Percentiles rank a stretch among this genome's conserved stretches.
phyloP scores from a whole-genome alignment of 768 basidiomycete species.

The Chalciporus pseudorubinellus region DNA sequence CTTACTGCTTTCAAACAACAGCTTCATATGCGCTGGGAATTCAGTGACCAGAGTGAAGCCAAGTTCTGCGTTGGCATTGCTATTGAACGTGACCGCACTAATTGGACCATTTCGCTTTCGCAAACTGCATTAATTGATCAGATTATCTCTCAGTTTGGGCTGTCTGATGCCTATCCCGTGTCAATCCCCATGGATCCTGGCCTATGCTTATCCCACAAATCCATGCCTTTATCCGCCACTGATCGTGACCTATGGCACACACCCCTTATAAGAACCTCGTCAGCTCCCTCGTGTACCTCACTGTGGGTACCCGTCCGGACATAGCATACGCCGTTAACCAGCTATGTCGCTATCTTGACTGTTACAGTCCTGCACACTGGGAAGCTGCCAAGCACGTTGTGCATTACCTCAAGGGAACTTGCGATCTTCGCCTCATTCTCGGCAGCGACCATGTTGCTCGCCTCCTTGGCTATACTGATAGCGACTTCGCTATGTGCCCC shows the following conservation, averaged over 20 bases:
- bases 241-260: too few relatives aligned
- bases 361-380: conserved; percentile 7
- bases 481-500: conserved; percentile 26
- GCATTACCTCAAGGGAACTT: conserved; percentile 7
- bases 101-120: not conserved
- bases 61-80: conserved; percentile 37
- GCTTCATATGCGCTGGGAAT: conserved; percentile 27
- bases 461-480: conserved; percentile 24
- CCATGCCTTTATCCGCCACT: too few relatives aligned
- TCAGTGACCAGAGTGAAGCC: conserved; percentile 34
- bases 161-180: too few relatives aligned
- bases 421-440: not conserved
- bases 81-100: conserved; percentile 27
- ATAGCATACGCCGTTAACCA: conserved; percentile 2
- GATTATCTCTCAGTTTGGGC: conserved; percentile 2
- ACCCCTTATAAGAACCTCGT: conserved; percentile 13
- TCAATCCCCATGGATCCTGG: too few relatives aligned
- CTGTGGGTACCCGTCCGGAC: conserved; percentile 9
- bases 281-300: conserved; percentile 25
- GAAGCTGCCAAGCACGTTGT: conserved; percentile 17
- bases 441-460: conserved; percentile 5
- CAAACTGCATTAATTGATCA: conserved; percentile 2
- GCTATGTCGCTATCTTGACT: conserved; percentile 11
- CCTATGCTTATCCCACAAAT: too few relatives aligned
- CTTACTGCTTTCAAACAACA: conserved; percentile 26